Conservation (phyloP, 1,284 basidiomycete species). For the Prillingera fragicola region DNA sequence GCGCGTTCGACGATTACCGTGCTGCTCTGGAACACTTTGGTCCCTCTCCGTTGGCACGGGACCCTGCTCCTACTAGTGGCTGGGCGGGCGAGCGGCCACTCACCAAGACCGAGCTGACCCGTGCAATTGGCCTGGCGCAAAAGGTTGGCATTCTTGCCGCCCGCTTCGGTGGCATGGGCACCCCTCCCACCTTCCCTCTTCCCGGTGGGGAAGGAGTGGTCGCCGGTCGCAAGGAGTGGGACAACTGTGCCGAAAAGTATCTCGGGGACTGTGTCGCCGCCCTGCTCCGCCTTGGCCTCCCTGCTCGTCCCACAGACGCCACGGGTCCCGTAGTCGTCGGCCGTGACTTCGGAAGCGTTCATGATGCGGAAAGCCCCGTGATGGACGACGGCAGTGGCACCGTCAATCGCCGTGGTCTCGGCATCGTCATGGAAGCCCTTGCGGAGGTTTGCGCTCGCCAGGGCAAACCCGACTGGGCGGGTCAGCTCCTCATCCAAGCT, state of each 20-base stretch:
- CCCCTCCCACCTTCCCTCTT: conserved; percentile 11
- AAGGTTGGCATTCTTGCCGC: too few relatives aligned
- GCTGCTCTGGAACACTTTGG: conserved; percentile 36
- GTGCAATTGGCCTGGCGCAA: conserved; percentile 41
- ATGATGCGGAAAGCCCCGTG: conserved; percentile 1
- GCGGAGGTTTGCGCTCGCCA: conserved; percentile 44
- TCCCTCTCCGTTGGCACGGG: conserved; percentile 19
- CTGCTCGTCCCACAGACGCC: not conserved
- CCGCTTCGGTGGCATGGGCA: conserved; percentile 7
- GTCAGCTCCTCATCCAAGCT: conserved; percentile 44
- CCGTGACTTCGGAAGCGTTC: conserved; percentile 31
- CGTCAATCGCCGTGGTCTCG: conserved; percentile 42
- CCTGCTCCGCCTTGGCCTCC: conserved; percentile 37
- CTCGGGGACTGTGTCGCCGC: conserved; percentile 35
- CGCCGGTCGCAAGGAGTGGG: conserved; percentile 20
- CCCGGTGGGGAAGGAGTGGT: not conserved
- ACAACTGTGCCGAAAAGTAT: conserved; percentile 34
- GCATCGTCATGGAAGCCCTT: conserved; percentile 47
- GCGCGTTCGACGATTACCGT: conserved; percentile 32
- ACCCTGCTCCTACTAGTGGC: conserved; percentile 2
- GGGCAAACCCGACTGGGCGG: conserved; percentile 36
- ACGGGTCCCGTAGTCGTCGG: conserved; percentile 31
- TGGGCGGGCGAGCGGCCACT: conserved; percentile 17
- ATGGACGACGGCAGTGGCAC: conserved; percentile 27
- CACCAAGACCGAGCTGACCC: conserved; percentile 30